These are phyloP conservation scores for Sindora glabra DNA, from an alignment of 306 rosid species.

Conservation along the genomic window DNA sequence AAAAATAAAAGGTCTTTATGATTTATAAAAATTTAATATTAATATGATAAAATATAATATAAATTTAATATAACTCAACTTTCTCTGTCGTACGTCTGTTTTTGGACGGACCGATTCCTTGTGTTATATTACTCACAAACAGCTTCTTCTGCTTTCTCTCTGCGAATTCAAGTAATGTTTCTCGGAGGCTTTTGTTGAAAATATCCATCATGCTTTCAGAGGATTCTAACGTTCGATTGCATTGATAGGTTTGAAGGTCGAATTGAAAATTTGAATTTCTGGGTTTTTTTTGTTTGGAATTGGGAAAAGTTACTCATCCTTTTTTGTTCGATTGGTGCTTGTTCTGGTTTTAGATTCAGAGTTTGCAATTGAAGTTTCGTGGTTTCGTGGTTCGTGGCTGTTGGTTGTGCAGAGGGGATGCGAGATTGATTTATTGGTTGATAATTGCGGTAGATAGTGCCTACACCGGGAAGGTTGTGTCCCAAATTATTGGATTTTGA, in stretches of 20 bases:
- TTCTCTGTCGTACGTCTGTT: no score
- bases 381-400: neutral
- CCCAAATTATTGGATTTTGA: conserved; percentile 13
- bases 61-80: no score
- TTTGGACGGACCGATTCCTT: conserved; percentile 11
- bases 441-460: neutral
- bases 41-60: no score
- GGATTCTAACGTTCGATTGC: neutral
- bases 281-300: neutral
- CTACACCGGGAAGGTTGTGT: conserved; percentile 4
- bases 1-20: no score
- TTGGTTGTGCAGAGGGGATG: neutral
- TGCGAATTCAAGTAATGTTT: conserved; percentile 13
- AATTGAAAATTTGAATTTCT: neutral
- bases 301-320: neutral
- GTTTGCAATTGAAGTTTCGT: neutral
- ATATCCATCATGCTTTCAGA: no score
- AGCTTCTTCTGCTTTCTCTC: conserved; percentile 9
- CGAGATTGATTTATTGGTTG: neutral
- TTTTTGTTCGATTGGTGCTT: neutral
- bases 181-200: neutral
- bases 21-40: no score
- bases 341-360: neutral
- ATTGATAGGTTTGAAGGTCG: neutral
- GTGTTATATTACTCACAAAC: conserved; percentile 5